A percentile compares a stretch with the other conserved stretches of the same genome.
Evolutionary conservation across 177 flowering plant species (phyloP).

Genomic region (Vitis hybrid): DNA sequence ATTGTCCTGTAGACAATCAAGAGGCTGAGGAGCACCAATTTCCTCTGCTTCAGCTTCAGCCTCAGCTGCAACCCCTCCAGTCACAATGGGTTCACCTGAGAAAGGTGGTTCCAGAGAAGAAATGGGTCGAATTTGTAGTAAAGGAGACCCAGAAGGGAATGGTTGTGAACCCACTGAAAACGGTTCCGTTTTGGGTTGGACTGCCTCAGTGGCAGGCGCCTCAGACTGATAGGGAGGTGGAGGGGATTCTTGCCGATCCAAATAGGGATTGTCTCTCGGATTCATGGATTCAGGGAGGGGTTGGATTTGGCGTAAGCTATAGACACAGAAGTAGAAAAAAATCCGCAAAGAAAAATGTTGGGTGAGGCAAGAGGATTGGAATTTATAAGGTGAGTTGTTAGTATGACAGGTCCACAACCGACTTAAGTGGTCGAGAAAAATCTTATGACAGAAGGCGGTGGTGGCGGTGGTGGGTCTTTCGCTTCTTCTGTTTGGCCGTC

Average conservation of each 20-base stretch:
- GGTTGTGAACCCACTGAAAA: not conserved
- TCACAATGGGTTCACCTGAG: not conserved
- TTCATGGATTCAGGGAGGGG: slow-evolving; percentile 8
- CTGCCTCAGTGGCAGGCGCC: not conserved
- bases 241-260: not conserved
- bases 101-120: not conserved
- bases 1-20: slow-evolving; percentile 49
- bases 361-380: not conserved
- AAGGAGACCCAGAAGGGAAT: slow-evolving; percentile 13
- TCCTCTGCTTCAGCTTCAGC: slow-evolving; percentile 16
- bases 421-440: slow-evolving; percentile 18
- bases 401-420: slow-evolving; percentile 2
- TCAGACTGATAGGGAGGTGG: not conserved
- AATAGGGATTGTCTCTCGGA: slow-evolving; percentile 9
- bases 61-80: slow-evolving; percentile 5
- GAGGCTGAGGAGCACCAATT: slow-evolving; percentile 52
- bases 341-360: not conserved
- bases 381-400: not conserved
- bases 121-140: not conserved
- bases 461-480: not conserved
- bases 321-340: not conserved
- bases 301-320: too few species aligned
- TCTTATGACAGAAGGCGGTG: slow-evolving; percentile 15
- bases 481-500: not conserved
- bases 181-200: slow-evolving; percentile 1